Evolutionary conservation across 257 asterid genomes (phyloP).

Genomic region (Paraleonurus japonicus): DNA sequence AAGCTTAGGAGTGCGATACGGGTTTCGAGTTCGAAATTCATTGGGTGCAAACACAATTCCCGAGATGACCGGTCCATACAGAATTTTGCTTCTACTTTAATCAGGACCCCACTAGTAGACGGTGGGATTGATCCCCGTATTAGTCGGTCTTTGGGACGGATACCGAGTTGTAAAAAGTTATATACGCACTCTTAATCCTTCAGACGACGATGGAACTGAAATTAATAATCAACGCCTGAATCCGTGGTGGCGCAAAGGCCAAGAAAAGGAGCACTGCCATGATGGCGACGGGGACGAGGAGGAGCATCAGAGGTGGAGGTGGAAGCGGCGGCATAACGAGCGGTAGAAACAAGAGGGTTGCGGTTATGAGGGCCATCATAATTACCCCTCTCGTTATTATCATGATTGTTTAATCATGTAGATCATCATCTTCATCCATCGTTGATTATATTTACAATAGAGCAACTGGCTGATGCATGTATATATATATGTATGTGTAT

Average conservation of each 20-base stretch:
- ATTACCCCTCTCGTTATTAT: not conserved
- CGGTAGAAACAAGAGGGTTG: slow-evolving; percentile 47
- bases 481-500: not conserved
- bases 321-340: slow-evolving; percentile 45
- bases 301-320: slow-evolving; percentile 42
- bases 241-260: slow-evolving; percentile 40
- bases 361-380: slow-evolving; percentile 31
- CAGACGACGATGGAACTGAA: no score
- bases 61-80: no score
- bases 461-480: not conserved
- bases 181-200: not conserved
- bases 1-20: no score
- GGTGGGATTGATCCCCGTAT: no score
- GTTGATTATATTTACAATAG: not conserved
- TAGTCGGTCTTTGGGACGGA: no score
- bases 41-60: no score
- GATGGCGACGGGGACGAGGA: slow-evolving; percentile 50
- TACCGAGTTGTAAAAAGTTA: no score
- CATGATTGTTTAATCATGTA: no score
- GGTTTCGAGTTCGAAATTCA: no score
- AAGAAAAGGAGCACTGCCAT: slow-evolving; percentile 38
- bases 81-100: no score
- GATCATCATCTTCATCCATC: slow-evolving; percentile 26
- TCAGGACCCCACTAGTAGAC: no score
- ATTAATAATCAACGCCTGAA: not conserved